Conservation (phyloP, 495 filamentous ascomycete genomes). For the Podospora tetraspora region DNA sequence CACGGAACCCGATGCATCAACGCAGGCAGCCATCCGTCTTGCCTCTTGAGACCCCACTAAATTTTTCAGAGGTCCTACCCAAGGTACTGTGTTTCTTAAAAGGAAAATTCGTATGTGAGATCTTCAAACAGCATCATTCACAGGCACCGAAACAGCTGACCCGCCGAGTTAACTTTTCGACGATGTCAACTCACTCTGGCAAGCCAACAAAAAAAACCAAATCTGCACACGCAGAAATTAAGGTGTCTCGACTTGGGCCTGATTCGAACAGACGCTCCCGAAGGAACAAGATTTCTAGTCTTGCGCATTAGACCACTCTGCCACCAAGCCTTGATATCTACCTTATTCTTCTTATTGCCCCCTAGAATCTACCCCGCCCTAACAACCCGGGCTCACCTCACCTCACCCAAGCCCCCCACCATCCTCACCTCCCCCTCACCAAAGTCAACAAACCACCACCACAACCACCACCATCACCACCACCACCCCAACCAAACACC, state of each 20-base stretch:
- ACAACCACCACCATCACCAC: neutral
- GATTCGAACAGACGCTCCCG: constrained; percentile 15
- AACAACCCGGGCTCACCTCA: neutral
- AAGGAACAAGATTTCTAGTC: constrained; percentile 16
- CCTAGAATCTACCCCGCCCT: neutral
- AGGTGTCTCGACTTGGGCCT: constrained; percentile 5
- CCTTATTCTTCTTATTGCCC: neutral
- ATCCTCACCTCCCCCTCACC: neutral
- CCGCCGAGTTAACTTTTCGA: neutral
- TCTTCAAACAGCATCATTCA: neutral
- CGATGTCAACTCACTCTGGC: neutral
- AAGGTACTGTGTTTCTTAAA: neutral
- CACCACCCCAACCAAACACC: constrained; percentile 1
- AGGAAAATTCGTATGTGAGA: neutral
- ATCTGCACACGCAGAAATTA: neutral
- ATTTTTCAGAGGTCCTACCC: neutral
- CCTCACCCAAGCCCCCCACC: constrained; percentile 1
- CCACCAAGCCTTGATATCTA: constrained; percentile 7
- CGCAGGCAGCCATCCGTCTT: neutral
- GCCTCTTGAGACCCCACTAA: neutral
- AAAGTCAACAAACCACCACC: neutral
- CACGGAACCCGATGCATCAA: neutral
- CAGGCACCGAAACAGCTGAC: neutral
- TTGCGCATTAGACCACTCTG: constrained; percentile 16
- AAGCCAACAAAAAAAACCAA: neutral